These are phyloP conservation scores for Hypoxylon cercidicola DNA, from an alignment of 495 filamentous ascomycete genomes.

Conservation along the genomic window DNA sequence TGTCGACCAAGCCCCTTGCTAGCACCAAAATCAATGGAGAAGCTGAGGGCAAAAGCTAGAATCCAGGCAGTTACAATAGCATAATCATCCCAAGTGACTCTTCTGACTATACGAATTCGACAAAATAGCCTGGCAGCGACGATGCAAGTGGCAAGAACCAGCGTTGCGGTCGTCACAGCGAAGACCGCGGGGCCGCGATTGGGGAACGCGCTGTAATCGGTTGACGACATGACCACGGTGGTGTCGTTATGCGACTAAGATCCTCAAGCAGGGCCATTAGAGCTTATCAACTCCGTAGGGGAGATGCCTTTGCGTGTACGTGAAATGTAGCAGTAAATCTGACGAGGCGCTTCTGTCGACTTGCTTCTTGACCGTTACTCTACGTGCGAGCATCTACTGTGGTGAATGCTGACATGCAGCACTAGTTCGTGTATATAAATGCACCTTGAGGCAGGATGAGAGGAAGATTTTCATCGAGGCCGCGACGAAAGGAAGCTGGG, in stretches of 20 bases:
- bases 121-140: slow-evolving; percentile 78
- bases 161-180: slow-evolving; percentile 76
- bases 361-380: slow-evolving; percentile 20
- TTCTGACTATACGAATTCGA: slow-evolving; percentile 75
- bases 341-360: slow-evolving; percentile 13
- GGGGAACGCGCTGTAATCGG: slow-evolving; percentile 52
- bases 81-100: slow-evolving; percentile 79
- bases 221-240: slow-evolving; percentile 30
- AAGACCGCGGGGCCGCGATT: slow-evolving; percentile 74
- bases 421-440: slow-evolving; percentile 22
- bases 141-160: slow-evolving; percentile 73
- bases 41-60: slow-evolving; percentile 78
- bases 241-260: slow-evolving; percentile 38
- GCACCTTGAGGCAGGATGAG: slow-evolving; percentile 9
- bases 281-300: slow-evolving; percentile 27
- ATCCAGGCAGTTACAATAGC: slow-evolving; percentile 87
- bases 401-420: slow-evolving; percentile 21
- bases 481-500: slow-evolving; percentile 3
- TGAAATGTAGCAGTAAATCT: slow-evolving; percentile 24
- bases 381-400: slow-evolving; percentile 20
- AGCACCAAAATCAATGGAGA: slow-evolving; percentile 79
- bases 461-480: slow-evolving; percentile 13
- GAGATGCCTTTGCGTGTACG: slow-evolving; percentile 25
- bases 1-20: slow-evolving; percentile 80
- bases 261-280: slow-evolving; percentile 40